A percentile compares a stretch with the other conserved stretches of the same genome.
Conservation (phyloP, 139 green algal genomes). For the Tetraselmis chui region DNA sequence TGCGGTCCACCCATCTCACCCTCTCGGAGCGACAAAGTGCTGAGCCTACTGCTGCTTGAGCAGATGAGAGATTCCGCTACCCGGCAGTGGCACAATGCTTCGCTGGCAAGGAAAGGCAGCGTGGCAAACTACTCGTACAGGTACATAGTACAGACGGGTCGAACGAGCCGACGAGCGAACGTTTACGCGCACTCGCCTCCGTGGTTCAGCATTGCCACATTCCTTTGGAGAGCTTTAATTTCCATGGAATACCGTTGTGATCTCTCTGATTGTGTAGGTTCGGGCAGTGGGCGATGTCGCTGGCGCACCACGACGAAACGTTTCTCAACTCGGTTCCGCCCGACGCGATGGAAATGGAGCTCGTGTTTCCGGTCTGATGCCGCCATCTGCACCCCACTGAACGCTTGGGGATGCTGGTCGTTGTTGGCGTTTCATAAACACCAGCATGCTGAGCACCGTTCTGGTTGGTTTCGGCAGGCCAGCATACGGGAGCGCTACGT, state of each 20-base stretch:
- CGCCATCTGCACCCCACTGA: too few relatives aligned
- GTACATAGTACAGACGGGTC: too few relatives aligned
- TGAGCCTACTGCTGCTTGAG: background rate
- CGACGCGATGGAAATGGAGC: slow-evolving; percentile 18
- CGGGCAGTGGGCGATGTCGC: slow-evolving; percentile 37
- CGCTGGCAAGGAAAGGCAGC: background rate
- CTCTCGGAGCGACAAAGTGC: too few relatives aligned
- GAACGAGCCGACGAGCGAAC: too few relatives aligned
- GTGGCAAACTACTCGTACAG: background rate
- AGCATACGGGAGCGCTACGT: slow-evolving; percentile 40
- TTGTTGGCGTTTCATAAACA: too few relatives aligned
- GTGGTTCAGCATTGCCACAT: too few relatives aligned
- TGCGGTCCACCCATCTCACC: too few relatives aligned
- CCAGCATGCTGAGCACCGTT: too few relatives aligned
- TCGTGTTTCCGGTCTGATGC: slow-evolving; percentile 50
- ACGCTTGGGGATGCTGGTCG: too few relatives aligned
- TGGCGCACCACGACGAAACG: slow-evolving; percentile 45
- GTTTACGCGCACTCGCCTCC: too few relatives aligned
- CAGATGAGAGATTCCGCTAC: background rate
- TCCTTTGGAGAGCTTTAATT: too few relatives aligned
- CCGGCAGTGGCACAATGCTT: background rate
- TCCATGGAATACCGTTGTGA: too few relatives aligned
- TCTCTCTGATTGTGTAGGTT: slow-evolving; percentile 32
- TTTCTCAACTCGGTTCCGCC: slow-evolving; percentile 50
- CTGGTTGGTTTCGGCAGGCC: slow-evolving; percentile 24